Evolutionary conservation across 257 asterid genomes (phyloP).

Genomic region (Salvia rosmarinus): DNA sequence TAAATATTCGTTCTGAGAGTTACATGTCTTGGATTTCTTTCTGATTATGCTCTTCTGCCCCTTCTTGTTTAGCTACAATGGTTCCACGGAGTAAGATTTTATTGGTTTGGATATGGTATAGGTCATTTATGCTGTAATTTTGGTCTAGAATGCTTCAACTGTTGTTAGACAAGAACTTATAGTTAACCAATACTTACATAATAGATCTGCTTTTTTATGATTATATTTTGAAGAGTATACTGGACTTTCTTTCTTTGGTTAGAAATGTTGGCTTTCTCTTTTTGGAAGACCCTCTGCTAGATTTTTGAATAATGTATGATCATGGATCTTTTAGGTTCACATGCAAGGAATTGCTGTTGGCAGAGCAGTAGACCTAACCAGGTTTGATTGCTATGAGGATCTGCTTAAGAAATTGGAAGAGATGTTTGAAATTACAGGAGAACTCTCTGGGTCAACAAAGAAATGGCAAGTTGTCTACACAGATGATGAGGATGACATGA

Average conservation of each 20-base stretch:
- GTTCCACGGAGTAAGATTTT: background rate
- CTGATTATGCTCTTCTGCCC: background rate
- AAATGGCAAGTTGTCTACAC: conserved; percentile 98
- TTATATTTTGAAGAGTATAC: background rate
- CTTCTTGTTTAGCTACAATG: conserved; percentile 3
- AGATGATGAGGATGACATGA: conserved; percentile 94
- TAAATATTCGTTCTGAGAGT: background rate
- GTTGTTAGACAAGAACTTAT: background rate
- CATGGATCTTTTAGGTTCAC: conserved; percentile 59
- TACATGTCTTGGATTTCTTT: background rate
- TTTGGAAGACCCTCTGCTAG: background rate
- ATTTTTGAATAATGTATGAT: background rate
- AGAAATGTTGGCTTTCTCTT: background rate
- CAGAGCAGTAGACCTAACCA: conserved; percentile 87
- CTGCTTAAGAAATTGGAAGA: conserved; percentile 82
- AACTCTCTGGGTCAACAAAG: conserved; percentile 67
- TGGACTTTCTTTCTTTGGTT: conserved; percentile 6
- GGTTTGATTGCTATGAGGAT: conserved; percentile 76
- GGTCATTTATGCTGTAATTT: background rate
- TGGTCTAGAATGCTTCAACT: conserved; percentile 19
- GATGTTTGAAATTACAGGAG: conserved; percentile 89
- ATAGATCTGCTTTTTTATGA: background rate
- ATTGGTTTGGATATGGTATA: conserved; percentile 8
- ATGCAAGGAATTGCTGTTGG: conserved; percentile 98
- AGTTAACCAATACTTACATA: background rate